Evolutionary conservation across 2,329 filamentous ascomycete genomes (phyloP).

Genomic region (Leptodontidium sp.): DNA sequence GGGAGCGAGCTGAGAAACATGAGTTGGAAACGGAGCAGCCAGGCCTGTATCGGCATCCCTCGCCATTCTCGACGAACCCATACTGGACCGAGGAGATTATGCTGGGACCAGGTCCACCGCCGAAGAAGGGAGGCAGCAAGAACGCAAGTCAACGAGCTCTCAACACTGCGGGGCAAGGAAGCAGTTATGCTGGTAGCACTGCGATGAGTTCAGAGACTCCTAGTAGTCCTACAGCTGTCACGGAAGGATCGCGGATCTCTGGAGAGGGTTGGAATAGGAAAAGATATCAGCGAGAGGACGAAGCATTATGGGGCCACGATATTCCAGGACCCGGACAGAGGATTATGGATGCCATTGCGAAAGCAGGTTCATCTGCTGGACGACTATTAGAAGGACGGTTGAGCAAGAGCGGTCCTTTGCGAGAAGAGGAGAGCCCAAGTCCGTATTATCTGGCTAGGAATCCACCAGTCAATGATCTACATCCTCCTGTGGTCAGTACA

Average conservation of each 20-base stretch:
- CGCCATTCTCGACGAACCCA: conserved; percentile 85
- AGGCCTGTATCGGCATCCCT: conserved; percentile 78
- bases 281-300: conserved; percentile 86
- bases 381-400: conserved; percentile 61
- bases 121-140: conserved; percentile 63
- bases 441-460: conserved; percentile 52
- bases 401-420: conserved; percentile 45
- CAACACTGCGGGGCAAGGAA: conserved; percentile 65
- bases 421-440: conserved; percentile 48
- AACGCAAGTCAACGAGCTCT: conserved; percentile 67
- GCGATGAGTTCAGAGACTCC: conserved; percentile 47
- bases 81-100: conserved; percentile 89
- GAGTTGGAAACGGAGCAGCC: conserved; percentile 74
- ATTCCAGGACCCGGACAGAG: conserved; percentile 56
- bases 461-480: conserved; percentile 84
- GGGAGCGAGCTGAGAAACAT: conserved; percentile 71
- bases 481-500: conserved; percentile 84
- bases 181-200: conserved; percentile 53
- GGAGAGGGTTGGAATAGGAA: conserved; percentile 76
- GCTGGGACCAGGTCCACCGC: conserved; percentile 78
- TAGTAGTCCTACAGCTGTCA: conserved; percentile 55
- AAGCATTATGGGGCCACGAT: conserved; percentile 81
- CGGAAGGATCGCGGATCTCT: conserved; percentile 54
- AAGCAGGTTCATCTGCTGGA: conserved; percentile 62
- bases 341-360: conserved; percentile 56